A percentile compares a stretch with the other conserved stretches of the same genome.
These are phyloP conservation scores for Pontederia paniculata DNA, from an alignment of 176 grass and related monocot species.

Conservation along the genomic window DNA sequence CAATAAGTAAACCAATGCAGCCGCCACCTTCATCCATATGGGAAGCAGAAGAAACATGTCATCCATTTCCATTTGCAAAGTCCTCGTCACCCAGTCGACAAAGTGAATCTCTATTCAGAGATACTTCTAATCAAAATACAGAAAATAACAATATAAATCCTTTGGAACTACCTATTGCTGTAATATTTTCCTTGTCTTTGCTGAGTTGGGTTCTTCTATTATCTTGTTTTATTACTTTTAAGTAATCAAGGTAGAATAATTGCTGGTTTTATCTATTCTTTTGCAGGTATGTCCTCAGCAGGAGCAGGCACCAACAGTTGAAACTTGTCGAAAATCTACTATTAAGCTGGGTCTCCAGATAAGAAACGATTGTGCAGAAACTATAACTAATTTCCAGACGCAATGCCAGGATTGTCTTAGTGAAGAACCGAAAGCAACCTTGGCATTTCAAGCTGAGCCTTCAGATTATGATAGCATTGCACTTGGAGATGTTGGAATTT, in stretches of 20 bases:
- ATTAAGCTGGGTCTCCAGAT: neutral
- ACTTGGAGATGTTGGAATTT: conserved; percentile 1
- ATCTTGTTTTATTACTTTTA: no score
- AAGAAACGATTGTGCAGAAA: neutral
- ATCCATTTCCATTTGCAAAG: conserved; percentile 61
- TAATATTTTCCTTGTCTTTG: no score
- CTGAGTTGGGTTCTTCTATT: no score
- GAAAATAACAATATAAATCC: neutral
- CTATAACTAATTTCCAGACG: neutral
- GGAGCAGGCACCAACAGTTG: neutral
- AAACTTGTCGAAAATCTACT: neutral
- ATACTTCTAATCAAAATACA: neutral
- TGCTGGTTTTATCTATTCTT: neutral
- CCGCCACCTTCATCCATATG: conserved; percentile 47
- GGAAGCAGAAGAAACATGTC: conserved; percentile 85
- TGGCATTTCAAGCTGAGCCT: neutral
- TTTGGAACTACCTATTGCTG: no score
- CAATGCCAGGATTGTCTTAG: neutral
- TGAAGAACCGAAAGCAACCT: neutral
- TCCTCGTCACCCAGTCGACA: conserved; percentile 9
- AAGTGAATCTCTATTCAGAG: conserved; percentile 21
- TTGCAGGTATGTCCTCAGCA: conserved; percentile 21
- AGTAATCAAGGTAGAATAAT: no score
- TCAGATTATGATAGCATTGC: conserved; percentile 8
- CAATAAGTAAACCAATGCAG: conserved; percentile 25